These are phyloP conservation scores for Isatis lusitanica DNA, from an alignment of 441 rosid species.

Conservation along the genomic window DNA sequence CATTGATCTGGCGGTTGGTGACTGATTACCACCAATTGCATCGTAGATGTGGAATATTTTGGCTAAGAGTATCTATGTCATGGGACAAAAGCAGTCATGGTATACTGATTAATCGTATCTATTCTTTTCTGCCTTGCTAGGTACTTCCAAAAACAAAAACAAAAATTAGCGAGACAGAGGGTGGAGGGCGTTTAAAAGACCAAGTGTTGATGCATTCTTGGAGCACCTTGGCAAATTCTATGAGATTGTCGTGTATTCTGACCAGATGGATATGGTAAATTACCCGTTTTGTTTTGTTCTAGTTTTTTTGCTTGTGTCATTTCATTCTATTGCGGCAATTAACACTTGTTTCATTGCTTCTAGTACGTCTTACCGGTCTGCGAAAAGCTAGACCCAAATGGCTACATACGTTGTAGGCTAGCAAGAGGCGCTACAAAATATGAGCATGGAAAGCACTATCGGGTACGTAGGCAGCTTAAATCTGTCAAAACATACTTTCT, in stretches of 20 bases:
- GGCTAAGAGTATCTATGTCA: background rate
- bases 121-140: background rate
- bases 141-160: background rate
- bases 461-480: conserved; percentile 49
- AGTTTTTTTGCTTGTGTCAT: background rate
- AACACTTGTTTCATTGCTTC: conserved; percentile 19
- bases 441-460: conserved; percentile 84
- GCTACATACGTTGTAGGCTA: conserved; percentile 64
- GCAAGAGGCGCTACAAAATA: conserved; percentile 84
- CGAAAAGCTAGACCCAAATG: conserved; percentile 81
- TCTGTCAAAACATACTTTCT: background rate
- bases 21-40: background rate
- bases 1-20: background rate
- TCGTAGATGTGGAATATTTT: background rate
- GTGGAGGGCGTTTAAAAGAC: conserved; percentile 96
- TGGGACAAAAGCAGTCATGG: background rate
- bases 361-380: conserved; percentile 84
- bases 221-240: conserved; percentile 79
- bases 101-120: background rate
- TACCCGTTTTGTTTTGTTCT: background rate
- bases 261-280: conserved; percentile 78
- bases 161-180: conserved; percentile 87
- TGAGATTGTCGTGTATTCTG: conserved; percentile 85
- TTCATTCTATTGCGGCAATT: background rate
- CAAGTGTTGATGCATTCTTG: conserved; percentile 93